These are phyloP conservation scores for Lepidium didymum DNA, from an alignment of 345 rosid species.

Conservation along the genomic window DNA sequence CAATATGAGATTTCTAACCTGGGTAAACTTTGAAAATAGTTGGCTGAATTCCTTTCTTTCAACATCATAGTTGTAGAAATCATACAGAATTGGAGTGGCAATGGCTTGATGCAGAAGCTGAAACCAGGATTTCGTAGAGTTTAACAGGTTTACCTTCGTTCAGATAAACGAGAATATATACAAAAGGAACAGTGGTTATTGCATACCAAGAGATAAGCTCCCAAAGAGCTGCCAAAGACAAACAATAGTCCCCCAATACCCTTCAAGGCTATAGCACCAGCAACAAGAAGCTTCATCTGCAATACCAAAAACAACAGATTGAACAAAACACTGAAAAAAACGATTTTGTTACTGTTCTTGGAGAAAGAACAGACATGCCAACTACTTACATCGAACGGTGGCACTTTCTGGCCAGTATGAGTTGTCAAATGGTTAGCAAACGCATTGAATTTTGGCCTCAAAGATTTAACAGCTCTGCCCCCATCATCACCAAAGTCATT, in stretches of 20 bases:
- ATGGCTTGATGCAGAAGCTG: conserved; percentile 64
- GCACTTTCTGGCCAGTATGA: conserved; percentile 49
- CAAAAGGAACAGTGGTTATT: background rate
- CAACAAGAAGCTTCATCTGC: conserved; percentile 45
- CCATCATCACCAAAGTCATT: conserved; percentile 59
- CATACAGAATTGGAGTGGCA: conserved; percentile 44
- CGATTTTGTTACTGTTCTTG: background rate
- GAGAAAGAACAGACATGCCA: background rate
- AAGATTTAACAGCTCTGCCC: conserved; percentile 46
- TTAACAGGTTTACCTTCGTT: background rate
- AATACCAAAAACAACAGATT: background rate
- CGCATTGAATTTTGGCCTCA: conserved; percentile 39
- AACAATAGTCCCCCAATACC: conserved; percentile 66
- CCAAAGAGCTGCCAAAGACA: conserved; percentile 55
- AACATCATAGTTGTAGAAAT: conserved; percentile 66
- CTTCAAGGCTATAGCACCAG: conserved; percentile 48
- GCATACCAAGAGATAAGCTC: conserved; percentile 72
- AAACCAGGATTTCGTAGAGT: background rate
- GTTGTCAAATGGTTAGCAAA: conserved; percentile 36
- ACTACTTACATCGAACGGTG: conserved; percentile 40
- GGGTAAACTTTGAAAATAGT: conserved; percentile 51
- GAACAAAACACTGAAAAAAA: background rate
- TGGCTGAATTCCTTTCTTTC: conserved; percentile 46
- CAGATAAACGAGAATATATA: background rate
- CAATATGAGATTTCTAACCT: conserved; percentile 29